Percentiles rank a stretch among this genome's conserved stretches.
These are phyloP conservation scores for Botryosphaeria agaves DNA, from an alignment of 2,329 filamentous ascomycete species.

Conservation along the genomic window DNA sequence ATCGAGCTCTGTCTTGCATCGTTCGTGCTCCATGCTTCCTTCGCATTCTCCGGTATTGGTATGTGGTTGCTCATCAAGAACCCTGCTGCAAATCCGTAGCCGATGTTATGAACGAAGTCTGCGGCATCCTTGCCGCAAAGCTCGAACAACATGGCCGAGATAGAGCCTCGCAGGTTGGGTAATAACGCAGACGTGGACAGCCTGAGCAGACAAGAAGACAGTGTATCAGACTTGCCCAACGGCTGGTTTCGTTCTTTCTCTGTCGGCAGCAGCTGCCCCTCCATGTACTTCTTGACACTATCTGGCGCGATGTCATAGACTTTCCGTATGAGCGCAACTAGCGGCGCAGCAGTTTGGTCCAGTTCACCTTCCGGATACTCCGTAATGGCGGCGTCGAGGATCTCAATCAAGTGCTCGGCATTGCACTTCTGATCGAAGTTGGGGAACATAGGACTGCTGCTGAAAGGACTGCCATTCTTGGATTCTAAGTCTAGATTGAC, in stretches of 20 bases:
- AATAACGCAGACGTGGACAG: conserved; percentile 59
- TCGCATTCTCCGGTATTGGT: conserved; percentile 49
- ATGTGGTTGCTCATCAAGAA: conserved; percentile 78
- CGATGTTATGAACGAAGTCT: conserved; percentile 77
- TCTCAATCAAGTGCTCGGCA: conserved; percentile 46
- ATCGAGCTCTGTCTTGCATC: conserved; percentile 24
- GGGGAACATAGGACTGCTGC: conserved; percentile 46
- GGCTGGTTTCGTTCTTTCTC: conserved; percentile 59
- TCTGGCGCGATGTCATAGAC: conserved; percentile 54
- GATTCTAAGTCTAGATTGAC: conserved; percentile 57
- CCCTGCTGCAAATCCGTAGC: conserved; percentile 84
- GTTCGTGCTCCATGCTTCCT: conserved; percentile 32
- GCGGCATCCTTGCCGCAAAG: conserved; percentile 66
- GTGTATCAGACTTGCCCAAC: conserved; percentile 55
- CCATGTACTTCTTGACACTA: conserved; percentile 43
- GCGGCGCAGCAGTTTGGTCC: conserved; percentile 51
- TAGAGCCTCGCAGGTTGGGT: conserved; percentile 53
- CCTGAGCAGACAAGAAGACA: conserved; percentile 61
- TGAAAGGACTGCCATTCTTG: conserved; percentile 28
- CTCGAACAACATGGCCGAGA: conserved; percentile 71
- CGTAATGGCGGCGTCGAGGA: conserved; percentile 50
- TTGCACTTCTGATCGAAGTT: conserved; percentile 40
- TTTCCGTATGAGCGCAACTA: conserved; percentile 56
- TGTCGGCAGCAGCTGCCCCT: conserved; percentile 53
- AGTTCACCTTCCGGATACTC: conserved; percentile 51